These are phyloP conservation scores for Apiotrichum mycotoxinovorans DNA, from an alignment of 1,284 basidiomycete genomes.

Conservation along the genomic window DNA sequence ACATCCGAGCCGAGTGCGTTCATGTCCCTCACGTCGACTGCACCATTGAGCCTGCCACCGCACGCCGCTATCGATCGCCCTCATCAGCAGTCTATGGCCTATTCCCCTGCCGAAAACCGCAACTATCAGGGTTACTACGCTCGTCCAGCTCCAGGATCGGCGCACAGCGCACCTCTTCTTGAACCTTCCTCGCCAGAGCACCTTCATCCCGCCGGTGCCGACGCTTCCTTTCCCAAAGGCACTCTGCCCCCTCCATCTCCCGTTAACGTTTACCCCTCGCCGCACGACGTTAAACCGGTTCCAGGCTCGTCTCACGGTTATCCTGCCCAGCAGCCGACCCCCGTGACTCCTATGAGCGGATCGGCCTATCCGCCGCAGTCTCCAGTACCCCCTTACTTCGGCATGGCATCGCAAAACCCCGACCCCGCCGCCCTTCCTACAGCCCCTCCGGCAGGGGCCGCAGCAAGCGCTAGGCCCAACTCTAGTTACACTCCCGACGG, in stretches of 20 bases:
- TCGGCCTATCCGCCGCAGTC: conserved; percentile 34
- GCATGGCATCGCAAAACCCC: conserved; percentile 25
- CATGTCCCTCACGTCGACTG: conserved; percentile 24
- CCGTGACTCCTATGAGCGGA: conserved; percentile 35
- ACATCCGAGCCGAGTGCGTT: conserved; percentile 3
- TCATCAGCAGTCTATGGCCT: conserved; percentile 18
- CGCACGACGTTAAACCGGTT: conserved; percentile 26
- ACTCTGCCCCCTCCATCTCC: conserved; percentile 27
- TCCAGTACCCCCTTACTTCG: conserved; percentile 26
- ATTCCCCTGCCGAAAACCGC: conserved; percentile 26
- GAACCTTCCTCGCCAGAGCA: conserved; percentile 26
- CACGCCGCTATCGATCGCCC: conserved; percentile 13
- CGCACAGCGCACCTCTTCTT: conserved; percentile 30
- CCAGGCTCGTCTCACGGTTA: conserved; percentile 41
- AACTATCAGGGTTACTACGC: conserved; percentile 27
- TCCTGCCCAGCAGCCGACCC: conserved; percentile 26
- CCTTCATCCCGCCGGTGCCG: conserved; percentile 32
- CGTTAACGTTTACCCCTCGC: conserved; percentile 18
- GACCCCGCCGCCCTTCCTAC: conserved; percentile 29
- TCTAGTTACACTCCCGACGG: conserved; percentile 38
- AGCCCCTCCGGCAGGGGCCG: conserved; percentile 15
- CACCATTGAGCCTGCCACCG: conserved; percentile 13
- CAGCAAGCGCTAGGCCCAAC: neutral
- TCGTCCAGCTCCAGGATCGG: conserved; percentile 29
- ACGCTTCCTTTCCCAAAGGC: conserved; percentile 22